Evolutionary conservation across 352 stramenopile genomes (phyloP).

Genomic region (Phytophthora multivora): DNA sequence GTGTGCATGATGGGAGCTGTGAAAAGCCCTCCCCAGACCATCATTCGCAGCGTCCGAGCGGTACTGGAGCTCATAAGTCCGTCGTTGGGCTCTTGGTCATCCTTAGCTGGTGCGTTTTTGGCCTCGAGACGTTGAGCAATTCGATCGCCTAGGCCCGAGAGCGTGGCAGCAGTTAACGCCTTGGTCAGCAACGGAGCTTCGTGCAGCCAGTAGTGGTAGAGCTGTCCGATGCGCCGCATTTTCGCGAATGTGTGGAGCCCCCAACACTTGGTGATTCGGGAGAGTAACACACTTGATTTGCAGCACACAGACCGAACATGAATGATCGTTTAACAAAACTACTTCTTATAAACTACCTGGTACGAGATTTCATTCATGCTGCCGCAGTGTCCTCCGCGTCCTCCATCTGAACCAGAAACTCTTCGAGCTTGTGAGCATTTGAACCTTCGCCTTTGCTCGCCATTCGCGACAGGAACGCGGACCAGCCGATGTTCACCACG

Average conservation of each 20-base stretch:
- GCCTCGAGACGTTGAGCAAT: constrained; percentile 49
- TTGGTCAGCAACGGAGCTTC: constrained; percentile 62
- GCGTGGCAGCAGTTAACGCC: constrained; percentile 43
- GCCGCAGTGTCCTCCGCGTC: constrained; percentile 23
- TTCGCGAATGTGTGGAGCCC: constrained; percentile 2
- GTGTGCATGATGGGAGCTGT: constrained; percentile 90
- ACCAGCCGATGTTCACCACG: constrained; percentile 49
- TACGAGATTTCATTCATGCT: not conserved
- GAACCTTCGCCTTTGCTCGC: constrained; percentile 27
- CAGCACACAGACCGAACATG: constrained; percentile 1
- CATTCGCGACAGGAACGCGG: constrained; percentile 50
- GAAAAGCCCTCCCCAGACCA: constrained; percentile 87
- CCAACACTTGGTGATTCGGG: not conserved
- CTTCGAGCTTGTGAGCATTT: constrained; percentile 17
- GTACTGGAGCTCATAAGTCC: constrained; percentile 27
- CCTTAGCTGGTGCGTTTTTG: constrained; percentile 1
- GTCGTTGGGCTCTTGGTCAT: not conserved
- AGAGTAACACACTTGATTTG: constrained; percentile 19
- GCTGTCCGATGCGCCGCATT: constrained; percentile 33
- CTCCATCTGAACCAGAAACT: constrained; percentile 26
- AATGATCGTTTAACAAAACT: constrained; percentile 9
- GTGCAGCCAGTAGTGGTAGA: constrained; percentile 53
- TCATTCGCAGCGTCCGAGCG: constrained; percentile 71
- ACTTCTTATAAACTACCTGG: not conserved
- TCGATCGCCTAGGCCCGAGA: constrained; percentile 54